Evolutionary conservation across 202 grass and related monocot species (phyloP).

Genomic region (Bolboschoenoplectus hybrid): DNA sequence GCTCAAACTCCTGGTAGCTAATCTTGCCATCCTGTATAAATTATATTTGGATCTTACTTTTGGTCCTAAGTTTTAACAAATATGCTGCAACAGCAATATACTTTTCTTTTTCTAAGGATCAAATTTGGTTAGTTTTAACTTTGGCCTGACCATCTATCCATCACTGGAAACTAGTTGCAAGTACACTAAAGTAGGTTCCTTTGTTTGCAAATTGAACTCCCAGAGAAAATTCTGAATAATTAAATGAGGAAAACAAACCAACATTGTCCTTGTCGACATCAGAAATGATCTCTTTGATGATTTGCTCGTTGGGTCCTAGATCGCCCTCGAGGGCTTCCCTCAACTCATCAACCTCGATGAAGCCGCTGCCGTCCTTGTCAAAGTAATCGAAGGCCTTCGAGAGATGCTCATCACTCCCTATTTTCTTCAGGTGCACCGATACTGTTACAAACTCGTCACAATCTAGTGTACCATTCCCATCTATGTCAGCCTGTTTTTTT

Average conservation of each 20-base stretch:
- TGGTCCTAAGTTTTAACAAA: constrained; percentile 34
- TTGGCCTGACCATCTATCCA: not conserved
- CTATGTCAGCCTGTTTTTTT: constrained; percentile 64
- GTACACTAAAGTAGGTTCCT: constrained; percentile 14
- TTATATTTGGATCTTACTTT: constrained; percentile 45
- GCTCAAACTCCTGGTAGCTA: constrained; percentile 80
- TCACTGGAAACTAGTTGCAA: not conserved
- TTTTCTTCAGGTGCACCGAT: constrained; percentile 88
- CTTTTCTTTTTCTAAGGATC: not conserved
- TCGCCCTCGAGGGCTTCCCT: constrained; percentile 81
- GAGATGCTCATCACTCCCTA: constrained; percentile 72
- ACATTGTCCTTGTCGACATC: constrained; percentile 87
- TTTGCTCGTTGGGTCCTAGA: constrained; percentile 63
- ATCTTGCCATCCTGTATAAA: constrained; percentile 83
- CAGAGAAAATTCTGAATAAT: constrained; percentile 25
- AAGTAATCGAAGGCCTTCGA: constrained; percentile 83
- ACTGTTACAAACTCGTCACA: constrained; percentile 90
- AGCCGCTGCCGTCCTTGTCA: constrained; percentile 81
- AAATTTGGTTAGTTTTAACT: not conserved
- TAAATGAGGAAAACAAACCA: constrained; percentile 30
- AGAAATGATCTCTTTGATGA: constrained; percentile 67
- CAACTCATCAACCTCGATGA: constrained; percentile 80
- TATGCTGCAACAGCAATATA: not conserved
- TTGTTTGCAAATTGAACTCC: not conserved
- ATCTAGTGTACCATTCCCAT: constrained; percentile 77